Evolutionary conservation across 148 eudicot species (phyloP), one percentile per base, ranked within the genome.

Genomic region (Camellia lanceoleosa): DNA sequence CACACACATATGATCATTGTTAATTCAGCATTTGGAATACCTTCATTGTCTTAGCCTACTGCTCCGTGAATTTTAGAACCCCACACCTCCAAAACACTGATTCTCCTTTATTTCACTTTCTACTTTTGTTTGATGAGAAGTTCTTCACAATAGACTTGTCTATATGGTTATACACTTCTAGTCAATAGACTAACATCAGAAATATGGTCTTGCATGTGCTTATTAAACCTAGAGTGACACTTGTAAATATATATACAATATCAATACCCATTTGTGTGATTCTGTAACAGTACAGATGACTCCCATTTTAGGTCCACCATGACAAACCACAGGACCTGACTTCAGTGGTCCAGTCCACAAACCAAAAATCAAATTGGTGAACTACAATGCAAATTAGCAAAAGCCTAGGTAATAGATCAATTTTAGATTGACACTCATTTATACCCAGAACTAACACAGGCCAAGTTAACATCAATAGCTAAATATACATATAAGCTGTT

Each of bases 11-110:
- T 52, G 61, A 38, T 7, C 8, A 51, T 72, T 20, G 15, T 41
- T 12, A 70, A 14, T 72, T 52, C 75, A 71, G 38, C 16, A 72
- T 51, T 16, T 52, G 75, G 52, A 72, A 47, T n/a, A 71, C 15
- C 59, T 20, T 15, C 60, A 16, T 56, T 71, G 14, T 14, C 72
- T 43, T 68, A 16, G 23, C 74, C 56, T 9, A 7, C 74, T n/a
- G 15, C 18, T 71, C 7, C 74, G 4, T 42, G 51, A 72, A n/a
- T 16, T 72, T 23, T 4, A 1, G 51, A 52, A 5, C n/a, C 38
- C 59, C 60, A 71, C 75, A 70, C 44, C 55, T 70, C 52, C 8
- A 46, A 47, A 11, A 67, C 42, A 46, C 54, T 44, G 23, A 68
- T 43, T 8, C 38, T 69, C 7, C 54, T 23, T 11, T 13, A 71